Percentiles rank a stretch among this genome's conserved stretches.
Conservation (phyloP, 257 asterid genomes). For the Cinchona pubescens region DNA sequence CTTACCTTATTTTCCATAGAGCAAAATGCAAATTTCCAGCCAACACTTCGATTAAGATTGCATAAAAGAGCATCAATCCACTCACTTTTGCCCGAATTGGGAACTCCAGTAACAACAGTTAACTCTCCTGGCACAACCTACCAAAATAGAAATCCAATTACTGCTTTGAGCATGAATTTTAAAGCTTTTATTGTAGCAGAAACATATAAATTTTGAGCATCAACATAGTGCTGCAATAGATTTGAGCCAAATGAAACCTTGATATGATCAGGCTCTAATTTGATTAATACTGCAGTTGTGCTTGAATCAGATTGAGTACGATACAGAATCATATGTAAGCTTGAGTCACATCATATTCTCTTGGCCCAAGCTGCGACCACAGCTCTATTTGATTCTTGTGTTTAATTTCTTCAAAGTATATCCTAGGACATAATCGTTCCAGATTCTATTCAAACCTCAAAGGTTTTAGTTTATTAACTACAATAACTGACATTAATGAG, state of each 20-base stretch:
- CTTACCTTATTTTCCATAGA: conserved; percentile 95
- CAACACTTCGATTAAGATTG: conserved; percentile 79
- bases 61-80: conserved; percentile 98
- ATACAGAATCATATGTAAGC: not conserved
- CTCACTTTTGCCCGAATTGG: conserved; percentile 99
- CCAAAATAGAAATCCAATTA: conserved; percentile 14
- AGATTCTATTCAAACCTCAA: not conserved
- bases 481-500: not conserved
- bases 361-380: not conserved
- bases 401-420: not conserved
- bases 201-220: not conserved
- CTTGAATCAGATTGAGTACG: not conserved
- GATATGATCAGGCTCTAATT: not conserved
- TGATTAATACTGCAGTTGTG: not conserved
- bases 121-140: conserved; percentile 98
- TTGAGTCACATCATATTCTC: not conserved
- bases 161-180: not conserved
- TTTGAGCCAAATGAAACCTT: not conserved
- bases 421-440: not conserved
- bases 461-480: not conserved
- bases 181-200: not conserved
- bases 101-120: conserved; percentile 93
- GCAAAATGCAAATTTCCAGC: conserved; percentile 96
- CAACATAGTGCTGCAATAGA: not conserved
- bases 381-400: not conserved